Evolutionary conservation across 1,284 basidiomycete genomes (phyloP).

Genomic region (Cystobasidium slooffiae): DNA sequence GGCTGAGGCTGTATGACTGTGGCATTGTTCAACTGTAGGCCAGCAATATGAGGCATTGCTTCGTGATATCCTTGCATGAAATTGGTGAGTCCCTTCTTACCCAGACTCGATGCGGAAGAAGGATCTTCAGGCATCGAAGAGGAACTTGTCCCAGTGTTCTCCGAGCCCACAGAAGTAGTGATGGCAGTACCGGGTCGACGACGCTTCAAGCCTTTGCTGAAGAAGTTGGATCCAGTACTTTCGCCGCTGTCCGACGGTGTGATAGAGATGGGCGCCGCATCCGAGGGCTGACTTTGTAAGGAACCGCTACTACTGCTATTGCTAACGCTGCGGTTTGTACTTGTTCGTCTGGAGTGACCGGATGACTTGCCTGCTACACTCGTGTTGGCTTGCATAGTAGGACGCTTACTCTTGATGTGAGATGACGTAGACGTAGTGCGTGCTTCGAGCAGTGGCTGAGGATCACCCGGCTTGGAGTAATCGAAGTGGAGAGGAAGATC

Average conservation of each 20-base stretch:
- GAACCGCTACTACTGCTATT: neutral
- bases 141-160: neutral
- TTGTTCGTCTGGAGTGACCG: too few species aligned
- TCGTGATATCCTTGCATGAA: neutral
- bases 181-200: constrained; percentile 2
- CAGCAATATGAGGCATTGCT: neutral
- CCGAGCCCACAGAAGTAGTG: neutral
- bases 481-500: constrained; percentile 13
- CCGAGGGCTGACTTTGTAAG: neutral
- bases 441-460: neutral
- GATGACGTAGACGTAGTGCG: neutral
- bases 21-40: neutral
- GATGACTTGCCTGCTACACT: neutral
- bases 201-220: constrained; percentile 18
- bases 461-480: constrained; percentile 16
- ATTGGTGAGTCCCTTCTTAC: neutral
- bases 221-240: neutral
- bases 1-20: neutral
- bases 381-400: neutral
- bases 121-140: neutral
- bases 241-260: constrained; percentile 5
- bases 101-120: neutral
- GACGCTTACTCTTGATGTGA: neutral
- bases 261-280: neutral
- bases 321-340: neutral